Base-by-base conservation (phyloP, 345 rosid species). In the Physaria fendleri region DNA sequence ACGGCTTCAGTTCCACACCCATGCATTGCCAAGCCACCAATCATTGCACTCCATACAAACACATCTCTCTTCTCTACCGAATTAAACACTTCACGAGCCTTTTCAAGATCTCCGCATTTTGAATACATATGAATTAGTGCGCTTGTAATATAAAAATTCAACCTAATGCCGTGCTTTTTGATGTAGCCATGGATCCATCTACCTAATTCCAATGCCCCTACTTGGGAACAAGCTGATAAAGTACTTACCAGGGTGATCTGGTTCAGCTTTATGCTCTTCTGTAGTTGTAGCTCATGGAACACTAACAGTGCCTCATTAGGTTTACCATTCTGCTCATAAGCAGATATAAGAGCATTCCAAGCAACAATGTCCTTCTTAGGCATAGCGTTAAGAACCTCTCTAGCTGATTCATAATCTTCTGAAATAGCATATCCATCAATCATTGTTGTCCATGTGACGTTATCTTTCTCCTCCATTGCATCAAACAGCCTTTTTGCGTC, bases 91-190 rank as follows among this genome's bases (percentile, higher is more conserved):
- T 76, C 80, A 38, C 81, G 78, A 0, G 92, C 92, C 69, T 84
- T 79, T 42, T 76, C 81, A 17, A 87, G 65, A 70, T 82, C 79
- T 17, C 95, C 95, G 32, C 95, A 76, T 70, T 87, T 82, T 6
- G 92, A 73, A 76, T 85, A 87, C 92, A 87, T 81, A 65, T 87
- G 92, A 60, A 87, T 82, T 56, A 87, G 76, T 7, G 92, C 66
- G 12, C 91, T 82, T 4, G 80, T 66, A 18, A 84, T 74, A 49
- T 78, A 71, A 55, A 80, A 79, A 67, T 79, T 84, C 62, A 82
- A 64, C 65, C 47, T 76, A 33, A 84, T 75, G 4, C 71, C 74
- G 2, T 69, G 77, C 25, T 77, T 83, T 70, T 75, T 70, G 8
- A 84, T 63, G 59, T 78, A 76, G 20, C 54, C 71, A 69, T 84